Evolutionary conservation across 371 early-diverging fungal genomes (phyloP).

Genomic region (Rhizomucor miehei): DNA sequence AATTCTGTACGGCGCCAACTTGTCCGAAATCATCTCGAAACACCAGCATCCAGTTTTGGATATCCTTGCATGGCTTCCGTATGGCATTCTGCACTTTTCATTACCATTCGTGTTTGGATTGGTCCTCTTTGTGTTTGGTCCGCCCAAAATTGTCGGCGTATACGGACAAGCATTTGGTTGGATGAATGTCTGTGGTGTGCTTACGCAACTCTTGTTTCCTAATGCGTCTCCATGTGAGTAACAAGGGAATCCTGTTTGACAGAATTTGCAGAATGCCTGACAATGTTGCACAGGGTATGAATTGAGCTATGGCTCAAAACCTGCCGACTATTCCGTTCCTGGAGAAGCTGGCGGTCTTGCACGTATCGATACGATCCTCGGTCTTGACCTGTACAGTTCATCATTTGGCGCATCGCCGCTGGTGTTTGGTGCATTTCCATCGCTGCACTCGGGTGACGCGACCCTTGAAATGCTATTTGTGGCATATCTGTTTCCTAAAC

Average conservation of each 20-base stretch:
- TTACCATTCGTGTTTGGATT: conserved; percentile 57
- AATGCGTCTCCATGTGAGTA: conserved; percentile 77
- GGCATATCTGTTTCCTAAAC: conserved; percentile 46
- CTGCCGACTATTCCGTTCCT: conserved; percentile 68
- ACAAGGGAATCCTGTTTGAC: neutral
- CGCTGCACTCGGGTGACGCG: conserved; percentile 74
- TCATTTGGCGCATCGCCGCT: conserved; percentile 69
- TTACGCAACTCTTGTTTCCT: conserved; percentile 69
- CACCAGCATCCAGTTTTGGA: conserved; percentile 57
- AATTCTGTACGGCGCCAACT: conserved; percentile 67
- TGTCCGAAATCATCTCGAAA: conserved; percentile 61
- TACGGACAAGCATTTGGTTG: conserved; percentile 67
- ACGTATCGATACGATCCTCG: conserved; percentile 68
- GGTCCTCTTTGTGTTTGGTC: conserved; percentile 51
- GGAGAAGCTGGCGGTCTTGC: conserved; percentile 73
- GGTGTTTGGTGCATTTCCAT: conserved; percentile 79
- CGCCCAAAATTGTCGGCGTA: conserved; percentile 47
- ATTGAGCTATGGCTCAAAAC: conserved; percentile 53
- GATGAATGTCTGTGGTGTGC: conserved; percentile 69
- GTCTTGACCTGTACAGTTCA: conserved; percentile 60
- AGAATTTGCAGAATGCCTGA: neutral
- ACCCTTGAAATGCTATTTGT: conserved; percentile 63
- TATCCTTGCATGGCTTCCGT: conserved; percentile 70
- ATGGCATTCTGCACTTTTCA: conserved; percentile 71
- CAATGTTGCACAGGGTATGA: conserved; percentile 56